A percentile compares a stretch with the other conserved stretches of the same genome.
phyloP scores from a whole-genome alignment of 148 eudicot species.

The Pharnaceum exiguum region DNA sequence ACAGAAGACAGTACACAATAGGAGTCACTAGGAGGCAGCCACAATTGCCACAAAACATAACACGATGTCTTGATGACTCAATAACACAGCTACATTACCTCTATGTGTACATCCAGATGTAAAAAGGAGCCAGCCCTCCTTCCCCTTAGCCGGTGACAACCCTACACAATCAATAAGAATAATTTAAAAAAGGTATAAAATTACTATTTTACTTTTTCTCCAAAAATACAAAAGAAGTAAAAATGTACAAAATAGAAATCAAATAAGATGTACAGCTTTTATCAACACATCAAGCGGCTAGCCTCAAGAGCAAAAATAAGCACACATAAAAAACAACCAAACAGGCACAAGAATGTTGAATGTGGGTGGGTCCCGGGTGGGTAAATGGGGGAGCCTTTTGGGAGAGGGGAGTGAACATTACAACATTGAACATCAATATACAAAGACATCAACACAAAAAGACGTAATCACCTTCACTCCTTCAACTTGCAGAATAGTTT shows the following conservation, averaged over 20 bases:
- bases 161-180: slow-evolving; percentile 39
- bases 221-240: background rate
- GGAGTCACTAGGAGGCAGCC: background rate
- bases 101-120: slow-evolving; percentile 89
- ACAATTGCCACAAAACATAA: background rate
- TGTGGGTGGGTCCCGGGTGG: no score
- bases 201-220: no score
- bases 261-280: no score
- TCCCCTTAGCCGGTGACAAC: slow-evolving; percentile 86
- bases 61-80: background rate
- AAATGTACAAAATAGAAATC: background rate
- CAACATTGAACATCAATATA: no score
- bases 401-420: no score
- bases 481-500: slow-evolving; percentile 63
- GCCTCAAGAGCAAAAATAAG: no score
- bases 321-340: no score
- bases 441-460: background rate
- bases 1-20: no score
- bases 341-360: no score
- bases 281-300: no score
- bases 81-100: slow-evolving; percentile 39
- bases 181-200: slow-evolving; percentile 1
- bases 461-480: slow-evolving; percentile 65
- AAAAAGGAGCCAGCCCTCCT: slow-evolving; percentile 94
- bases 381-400: no score